These are phyloP conservation scores for Colletotrichum somersetense DNA, from an alignment of 2,329 filamentous ascomycete species.

Conservation along the genomic window DNA sequence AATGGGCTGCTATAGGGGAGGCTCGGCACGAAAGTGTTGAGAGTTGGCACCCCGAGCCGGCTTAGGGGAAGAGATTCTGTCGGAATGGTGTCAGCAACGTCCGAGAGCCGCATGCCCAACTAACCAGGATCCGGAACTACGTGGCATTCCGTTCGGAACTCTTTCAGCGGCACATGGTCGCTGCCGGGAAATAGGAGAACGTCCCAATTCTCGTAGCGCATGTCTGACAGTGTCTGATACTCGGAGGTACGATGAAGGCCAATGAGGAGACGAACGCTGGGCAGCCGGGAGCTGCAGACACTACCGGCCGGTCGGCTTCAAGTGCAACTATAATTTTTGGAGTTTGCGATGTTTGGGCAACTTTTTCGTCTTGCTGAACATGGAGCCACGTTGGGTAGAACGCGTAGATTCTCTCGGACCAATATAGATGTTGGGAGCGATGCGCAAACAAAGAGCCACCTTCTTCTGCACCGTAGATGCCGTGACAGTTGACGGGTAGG, in stretches of 20 bases:
- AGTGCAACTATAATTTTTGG: not conserved
- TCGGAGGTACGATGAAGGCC: slow-evolving; percentile 26
- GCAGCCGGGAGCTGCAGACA: not conserved
- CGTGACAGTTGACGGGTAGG: not conserved
- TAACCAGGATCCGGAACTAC: slow-evolving; percentile 67
- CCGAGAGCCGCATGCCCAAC: slow-evolving; percentile 21
- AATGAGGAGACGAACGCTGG: not conserved
- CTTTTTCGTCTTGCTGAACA: not conserved
- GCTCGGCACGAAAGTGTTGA: slow-evolving; percentile 80
- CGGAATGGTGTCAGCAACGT: not conserved
- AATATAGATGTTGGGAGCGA: not conserved
- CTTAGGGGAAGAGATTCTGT: slow-evolving; percentile 65
- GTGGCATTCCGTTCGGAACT: slow-evolving; percentile 85
- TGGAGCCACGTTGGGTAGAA: not conserved
- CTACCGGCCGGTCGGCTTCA: not conserved
- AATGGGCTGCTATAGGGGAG: slow-evolving; percentile 70
- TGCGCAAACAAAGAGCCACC: not conserved
- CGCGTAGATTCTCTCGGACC: not conserved
- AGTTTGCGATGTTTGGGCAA: not conserved
- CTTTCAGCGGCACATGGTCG: slow-evolving; percentile 78
- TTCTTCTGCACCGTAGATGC: not conserved
- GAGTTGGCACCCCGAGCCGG: slow-evolving; percentile 68
- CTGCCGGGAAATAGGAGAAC: slow-evolving; percentile 80
- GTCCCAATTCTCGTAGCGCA: slow-evolving; percentile 92
- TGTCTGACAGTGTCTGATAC: slow-evolving; percentile 67